phyloP scores from a whole-genome alignment of 345 rosid species.

The Eutrema yunnanense region DNA sequence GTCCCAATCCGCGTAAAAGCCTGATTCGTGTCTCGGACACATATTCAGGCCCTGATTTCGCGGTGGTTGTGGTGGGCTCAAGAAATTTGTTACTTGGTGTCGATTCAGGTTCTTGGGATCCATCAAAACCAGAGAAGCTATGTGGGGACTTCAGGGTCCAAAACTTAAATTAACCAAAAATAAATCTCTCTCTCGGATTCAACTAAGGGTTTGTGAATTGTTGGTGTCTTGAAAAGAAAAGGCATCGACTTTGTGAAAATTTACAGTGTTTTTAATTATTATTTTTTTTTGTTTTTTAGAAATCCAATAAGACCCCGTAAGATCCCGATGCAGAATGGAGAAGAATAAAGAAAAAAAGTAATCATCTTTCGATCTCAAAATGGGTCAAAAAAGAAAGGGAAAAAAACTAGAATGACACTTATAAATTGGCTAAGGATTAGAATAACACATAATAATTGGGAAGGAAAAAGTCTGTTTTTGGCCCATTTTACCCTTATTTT shows the following conservation, averaged over 20 bases:
- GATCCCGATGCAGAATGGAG: constrained; percentile 34
- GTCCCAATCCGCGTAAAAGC: no score
- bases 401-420: no score
- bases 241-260: constrained; percentile 46
- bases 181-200: constrained; percentile 3
- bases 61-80: constrained; percentile 46
- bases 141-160: no score
- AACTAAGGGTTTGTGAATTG: constrained; percentile 16
- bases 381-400: constrained; percentile 26
- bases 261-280: constrained; percentile 36
- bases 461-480: no score
- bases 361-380: constrained; percentile 22
- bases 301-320: constrained; percentile 9
- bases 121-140: constrained; percentile 14
- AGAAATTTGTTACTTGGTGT: constrained; percentile 50
- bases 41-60: constrained; percentile 16
- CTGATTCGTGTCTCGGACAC: no score
- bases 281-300: neutral
- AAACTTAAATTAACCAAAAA: neutral
- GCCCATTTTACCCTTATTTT: no score
- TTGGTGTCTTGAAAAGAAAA: constrained; percentile 44
- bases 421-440: no score
- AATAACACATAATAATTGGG: no score
- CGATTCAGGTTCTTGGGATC: constrained; percentile 37
- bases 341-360: constrained; percentile 18